Percentiles rank a stretch among this genome's conserved stretches.
phyloP scores from a whole-genome alignment of 2,329 filamentous ascomycete species.

The Coniella vitis region DNA sequence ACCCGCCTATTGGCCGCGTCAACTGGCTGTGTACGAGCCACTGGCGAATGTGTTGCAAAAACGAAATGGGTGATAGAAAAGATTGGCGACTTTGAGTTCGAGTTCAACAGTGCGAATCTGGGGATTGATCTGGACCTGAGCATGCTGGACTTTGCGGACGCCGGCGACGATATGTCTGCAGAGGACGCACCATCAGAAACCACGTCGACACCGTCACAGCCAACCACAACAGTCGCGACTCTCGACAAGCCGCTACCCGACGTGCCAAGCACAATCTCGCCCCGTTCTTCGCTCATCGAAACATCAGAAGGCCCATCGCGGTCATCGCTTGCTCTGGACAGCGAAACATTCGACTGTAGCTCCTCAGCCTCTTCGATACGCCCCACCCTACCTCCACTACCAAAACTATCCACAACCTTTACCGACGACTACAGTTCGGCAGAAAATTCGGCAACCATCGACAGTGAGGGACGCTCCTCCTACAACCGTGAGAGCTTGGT shows the following conservation, averaged over 20 bases:
- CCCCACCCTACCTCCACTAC: constrained; percentile 47
- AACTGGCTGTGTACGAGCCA: constrained; percentile 80
- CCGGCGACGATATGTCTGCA: constrained; percentile 15
- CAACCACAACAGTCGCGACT: constrained; percentile 33
- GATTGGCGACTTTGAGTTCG: constrained; percentile 86
- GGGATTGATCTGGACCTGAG: constrained; percentile 51
- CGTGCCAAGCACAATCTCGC: constrained; percentile 49
- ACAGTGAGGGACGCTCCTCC: constrained; percentile 43
- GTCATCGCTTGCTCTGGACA: constrained; percentile 34
- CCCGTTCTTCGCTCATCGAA: constrained; percentile 21
- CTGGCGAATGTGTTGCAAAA: constrained; percentile 85
- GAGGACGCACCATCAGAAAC: constrained; percentile 24
- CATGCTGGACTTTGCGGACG: constrained; percentile 38
- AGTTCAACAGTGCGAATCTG: constrained; percentile 53
- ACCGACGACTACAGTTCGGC: constrained; percentile 42
- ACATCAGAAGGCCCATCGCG: constrained; percentile 33
- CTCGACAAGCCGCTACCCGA: constrained; percentile 64
- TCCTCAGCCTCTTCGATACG: constrained; percentile 43
- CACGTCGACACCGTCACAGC: constrained; percentile 19
- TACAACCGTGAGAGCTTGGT: constrained; percentile 64
- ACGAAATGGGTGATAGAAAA: constrained; percentile 79
- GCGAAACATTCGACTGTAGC: constrained; percentile 34
- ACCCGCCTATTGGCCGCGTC: constrained; percentile 69
- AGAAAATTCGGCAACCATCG: constrained; percentile 37
- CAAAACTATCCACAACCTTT: constrained; percentile 47